These are phyloP conservation scores for Starmerella riodocensis DNA, from an alignment of 805 yeast genomes.

Conservation along the genomic window DNA sequence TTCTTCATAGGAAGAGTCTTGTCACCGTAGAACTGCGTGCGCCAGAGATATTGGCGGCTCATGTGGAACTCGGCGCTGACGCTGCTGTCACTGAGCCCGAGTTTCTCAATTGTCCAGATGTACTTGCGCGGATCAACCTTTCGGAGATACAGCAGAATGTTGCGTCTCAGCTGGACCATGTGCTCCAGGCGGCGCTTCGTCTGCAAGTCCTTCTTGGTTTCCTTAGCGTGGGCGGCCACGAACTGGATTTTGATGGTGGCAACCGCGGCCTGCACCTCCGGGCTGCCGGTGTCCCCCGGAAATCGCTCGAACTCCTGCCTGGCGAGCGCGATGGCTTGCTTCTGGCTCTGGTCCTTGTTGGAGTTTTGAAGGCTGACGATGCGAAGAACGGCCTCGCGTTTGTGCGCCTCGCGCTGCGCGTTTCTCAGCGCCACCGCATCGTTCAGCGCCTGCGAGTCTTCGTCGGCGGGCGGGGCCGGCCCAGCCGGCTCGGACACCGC, in stretches of 20 bases:
- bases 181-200: conserved; percentile 62
- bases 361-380: conserved; percentile 66
- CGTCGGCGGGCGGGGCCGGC: neutral
- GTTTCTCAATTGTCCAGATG: conserved; percentile 70
- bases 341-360: conserved; percentile 41
- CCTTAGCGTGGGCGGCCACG: conserved; percentile 58
- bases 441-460: conserved; percentile 18
- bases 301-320: conserved; percentile 65
- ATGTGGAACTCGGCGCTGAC: conserved; percentile 57
- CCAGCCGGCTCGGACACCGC: conserved; percentile 17
- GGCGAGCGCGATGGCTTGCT: conserved; percentile 51
- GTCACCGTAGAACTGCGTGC: conserved; percentile 29
- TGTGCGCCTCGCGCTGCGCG: conserved; percentile 33
- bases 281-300: conserved; percentile 86
- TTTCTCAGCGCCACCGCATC: conserved; percentile 15
- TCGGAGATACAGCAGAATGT: conserved; percentile 67
- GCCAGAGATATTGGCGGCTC: conserved; percentile 27
- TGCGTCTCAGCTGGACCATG: conserved; percentile 81
- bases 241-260: conserved; percentile 69
- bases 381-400: conserved; percentile 56
- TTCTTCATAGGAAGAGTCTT: conserved; percentile 26
- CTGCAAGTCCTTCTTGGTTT: conserved; percentile 57
- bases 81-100: conserved; percentile 74
- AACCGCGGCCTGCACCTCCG: conserved; percentile 92
- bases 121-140: conserved; percentile 68